Conservation (phyloP, 805 yeast genomes). For the Scheffersomyces amazonensis region DNA sequence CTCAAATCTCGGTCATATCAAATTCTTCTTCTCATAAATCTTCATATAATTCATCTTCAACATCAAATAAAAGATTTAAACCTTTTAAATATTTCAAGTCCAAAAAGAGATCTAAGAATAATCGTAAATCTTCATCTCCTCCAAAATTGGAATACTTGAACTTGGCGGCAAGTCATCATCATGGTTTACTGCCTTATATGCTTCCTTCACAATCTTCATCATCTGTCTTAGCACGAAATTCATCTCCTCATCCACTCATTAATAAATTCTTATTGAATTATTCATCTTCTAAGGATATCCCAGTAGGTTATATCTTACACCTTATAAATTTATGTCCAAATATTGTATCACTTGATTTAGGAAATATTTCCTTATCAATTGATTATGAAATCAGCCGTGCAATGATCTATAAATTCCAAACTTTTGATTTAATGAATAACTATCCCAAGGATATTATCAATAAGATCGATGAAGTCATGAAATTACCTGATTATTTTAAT, state of each 20-base stretch:
- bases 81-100: conserved; percentile 18
- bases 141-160: conserved; percentile 7
- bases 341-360: conserved; percentile 53
- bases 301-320: conserved; percentile 73
- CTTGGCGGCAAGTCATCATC: conserved; percentile 3
- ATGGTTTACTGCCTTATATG: background rate
- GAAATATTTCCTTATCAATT: conserved; percentile 56
- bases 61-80: conserved; percentile 13
- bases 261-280: conserved; percentile 62
- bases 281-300: conserved; percentile 69
- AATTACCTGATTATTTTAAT: conserved; percentile 1
- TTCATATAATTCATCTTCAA: conserved; percentile 8
- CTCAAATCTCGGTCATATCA: conserved; percentile 15
- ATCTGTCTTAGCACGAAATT: conserved; percentile 2
- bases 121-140: background rate
- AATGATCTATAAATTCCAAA: conserved; percentile 31
- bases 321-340: conserved; percentile 66
- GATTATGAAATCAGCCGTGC: conserved; percentile 58
- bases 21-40: conserved; percentile 14
- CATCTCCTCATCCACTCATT: conserved; percentile 52
- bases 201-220: background rate
- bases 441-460: conserved; percentile 29
- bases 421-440: conserved; percentile 37
- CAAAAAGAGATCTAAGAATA: conserved; percentile 12
- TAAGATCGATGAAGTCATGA: conserved; percentile 21